These are phyloP conservation scores for Mycena amicta DNA, from an alignment of 768 basidiomycete species.

Conservation along the genomic window DNA sequence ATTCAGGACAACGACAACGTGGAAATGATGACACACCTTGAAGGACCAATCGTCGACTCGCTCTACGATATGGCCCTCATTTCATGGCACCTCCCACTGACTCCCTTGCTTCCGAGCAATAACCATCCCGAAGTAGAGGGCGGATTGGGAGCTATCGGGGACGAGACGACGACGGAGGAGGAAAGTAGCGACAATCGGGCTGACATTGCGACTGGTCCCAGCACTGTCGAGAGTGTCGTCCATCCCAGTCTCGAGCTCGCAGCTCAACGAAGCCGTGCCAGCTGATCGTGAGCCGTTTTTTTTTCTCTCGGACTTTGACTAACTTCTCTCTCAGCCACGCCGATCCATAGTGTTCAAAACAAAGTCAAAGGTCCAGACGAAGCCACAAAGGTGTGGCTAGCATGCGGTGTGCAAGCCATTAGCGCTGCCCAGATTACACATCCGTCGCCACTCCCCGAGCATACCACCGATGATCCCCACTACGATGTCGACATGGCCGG, in stretches of 20 bases:
- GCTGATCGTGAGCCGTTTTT: too few species aligned
- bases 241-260: conserved; percentile 15
- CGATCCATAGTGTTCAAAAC: background rate
- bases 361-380: conserved; percentile 22
- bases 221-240: conserved; percentile 17
- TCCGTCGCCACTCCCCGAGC: conserved; percentile 22
- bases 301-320: too few species aligned
- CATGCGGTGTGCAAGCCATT: conserved; percentile 19
- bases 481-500: conserved; percentile 28
- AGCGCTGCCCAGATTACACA: conserved; percentile 27
- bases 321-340: background rate
- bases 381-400: conserved; percentile 24
- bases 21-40: conserved; percentile 45
- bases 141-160: conserved; percentile 45
- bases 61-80: conserved; percentile 72
- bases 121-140: conserved; percentile 28
- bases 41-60: conserved; percentile 69
- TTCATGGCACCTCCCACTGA: conserved; percentile 55
- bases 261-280: conserved; percentile 17
- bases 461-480: conserved; percentile 23
- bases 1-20: conserved; percentile 54
- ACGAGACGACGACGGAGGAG: too few species aligned
- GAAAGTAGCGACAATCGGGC: too few species aligned
- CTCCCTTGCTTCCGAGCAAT: conserved; percentile 48
- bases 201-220: conserved; percentile 13